Base-by-base conservation (phyloP, 257 asterid species). In the Fraxinus anomala region DNA sequence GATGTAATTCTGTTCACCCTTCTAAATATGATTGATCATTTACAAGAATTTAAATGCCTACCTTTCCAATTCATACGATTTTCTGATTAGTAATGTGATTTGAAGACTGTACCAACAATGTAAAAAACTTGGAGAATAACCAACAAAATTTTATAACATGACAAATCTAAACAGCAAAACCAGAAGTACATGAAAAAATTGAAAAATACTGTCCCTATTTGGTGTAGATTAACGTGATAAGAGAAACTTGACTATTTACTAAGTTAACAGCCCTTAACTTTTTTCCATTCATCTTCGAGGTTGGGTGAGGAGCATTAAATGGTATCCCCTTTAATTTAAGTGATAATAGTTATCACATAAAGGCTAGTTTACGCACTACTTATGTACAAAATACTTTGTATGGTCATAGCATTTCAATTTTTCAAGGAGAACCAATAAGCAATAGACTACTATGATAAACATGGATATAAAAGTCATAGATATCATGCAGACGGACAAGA, bases 401-500 rank as follows among this genome's bases (percentile, higher is more conserved):
- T 16, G 21, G 59, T 14, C n/a, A 47, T 47, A 47, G 59, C 59
- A 47, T 3, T 47, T 47, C 59, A 4, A 47, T 2, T 47, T 47
- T 47, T 47, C 49, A 16, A 47, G 21, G n/a, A 47, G 6, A 47
- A 47, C 4, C n/a, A 68, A 12, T 28, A 26, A 33, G 73, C 51
- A 59, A 24, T 26, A 34, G 10, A 51, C 51, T 21, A 30, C 3
- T 65, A 21, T 26, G 61, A 8, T 40, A 59, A 49, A 8, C 39
- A 71, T 24, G 37, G 71, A 28, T 17, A 23, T 33, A 56, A 7
- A 56, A 56, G 66, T 1, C 66, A n/a, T 56, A 19, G 66, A 2
- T n/a, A 44, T 7, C 23, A 59, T 73, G 30, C 26, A 19, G 69
- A 80, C 17, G 21, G 80, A 24, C 56, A 65, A 63, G 59, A 66